Percentiles rank a stretch among this genome's conserved stretches.
Evolutionary conservation across 495 filamentous ascomycete genomes (phyloP).

Genomic region (Penicillium macrosclerotiorum): DNA sequence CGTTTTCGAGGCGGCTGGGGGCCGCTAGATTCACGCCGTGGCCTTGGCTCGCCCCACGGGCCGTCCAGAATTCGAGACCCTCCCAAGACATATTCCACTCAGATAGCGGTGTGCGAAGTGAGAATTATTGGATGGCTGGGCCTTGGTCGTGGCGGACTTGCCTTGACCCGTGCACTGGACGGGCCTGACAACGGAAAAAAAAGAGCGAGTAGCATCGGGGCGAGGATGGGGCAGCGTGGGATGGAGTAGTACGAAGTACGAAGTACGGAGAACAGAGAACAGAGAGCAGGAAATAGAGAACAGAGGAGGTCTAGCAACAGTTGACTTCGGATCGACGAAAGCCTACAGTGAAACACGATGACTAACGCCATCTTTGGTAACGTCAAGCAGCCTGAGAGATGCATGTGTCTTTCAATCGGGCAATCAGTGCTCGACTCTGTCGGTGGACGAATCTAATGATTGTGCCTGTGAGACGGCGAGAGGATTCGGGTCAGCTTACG

Average conservation of each 20-base stretch:
- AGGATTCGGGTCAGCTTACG: constrained; percentile 3
- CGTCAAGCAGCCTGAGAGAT: not conserved
- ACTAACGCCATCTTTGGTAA: not conserved
- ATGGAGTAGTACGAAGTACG: too few relatives aligned
- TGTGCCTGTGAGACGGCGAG: too few relatives aligned
- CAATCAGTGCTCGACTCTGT: not conserved
- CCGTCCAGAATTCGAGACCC: constrained; percentile 13
- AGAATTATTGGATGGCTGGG: not conserved
- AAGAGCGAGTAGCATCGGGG: too few relatives aligned
- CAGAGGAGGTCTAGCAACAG: too few relatives aligned
- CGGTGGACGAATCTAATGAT: too few relatives aligned
- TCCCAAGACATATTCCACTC: not conserved
- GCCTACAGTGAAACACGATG: not conserved
- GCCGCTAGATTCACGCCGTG: constrained; percentile 15
- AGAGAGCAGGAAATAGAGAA: too few relatives aligned
- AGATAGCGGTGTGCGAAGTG: constrained; percentile 1
- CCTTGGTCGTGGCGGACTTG: not conserved
- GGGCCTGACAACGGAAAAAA: too few relatives aligned
- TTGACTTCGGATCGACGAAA: too few relatives aligned
- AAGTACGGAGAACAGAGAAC: too few relatives aligned
- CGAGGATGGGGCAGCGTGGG: too few relatives aligned
- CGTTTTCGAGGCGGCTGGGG: constrained; percentile 20
- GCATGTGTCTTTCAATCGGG: not conserved
- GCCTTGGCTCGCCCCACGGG: constrained; percentile 16
- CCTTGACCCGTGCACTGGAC: too few relatives aligned